These are phyloP conservation scores for Lachancea nothofagi DNA, from an alignment of 805 yeast species.

Conservation along the genomic window DNA sequence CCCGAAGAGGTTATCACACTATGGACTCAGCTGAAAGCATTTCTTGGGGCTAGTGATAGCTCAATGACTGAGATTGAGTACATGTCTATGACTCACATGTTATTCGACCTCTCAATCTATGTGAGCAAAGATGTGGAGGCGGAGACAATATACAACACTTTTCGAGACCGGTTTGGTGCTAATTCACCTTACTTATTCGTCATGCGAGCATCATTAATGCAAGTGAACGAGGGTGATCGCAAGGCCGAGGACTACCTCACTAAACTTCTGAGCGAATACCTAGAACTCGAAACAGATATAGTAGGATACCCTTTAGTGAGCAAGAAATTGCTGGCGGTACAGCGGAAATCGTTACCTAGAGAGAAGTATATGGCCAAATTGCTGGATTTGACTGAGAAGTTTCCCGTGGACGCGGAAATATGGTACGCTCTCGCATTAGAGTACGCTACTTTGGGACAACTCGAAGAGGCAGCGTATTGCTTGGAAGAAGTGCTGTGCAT, in stretches of 20 bases:
- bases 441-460: constrained; percentile 57
- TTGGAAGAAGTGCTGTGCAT: constrained; percentile 64
- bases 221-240: constrained; percentile 23
- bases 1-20: constrained; percentile 40
- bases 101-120: constrained; percentile 58
- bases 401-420: constrained; percentile 67
- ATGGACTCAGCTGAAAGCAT: constrained; percentile 36
- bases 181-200: constrained; percentile 29
- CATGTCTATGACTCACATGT: constrained; percentile 60
- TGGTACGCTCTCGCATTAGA: constrained; percentile 73
- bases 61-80: constrained; percentile 36
- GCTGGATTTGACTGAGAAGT: constrained; percentile 25
- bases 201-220: constrained; percentile 28
- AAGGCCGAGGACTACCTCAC: constrained; percentile 41
- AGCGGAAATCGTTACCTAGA: constrained; percentile 14
- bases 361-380: constrained; percentile 19
- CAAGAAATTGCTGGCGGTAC: constrained; percentile 27
- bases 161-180: constrained; percentile 64
- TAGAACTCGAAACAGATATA: constrained; percentile 44
- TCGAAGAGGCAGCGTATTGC: constrained; percentile 60
- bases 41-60: constrained; percentile 21
- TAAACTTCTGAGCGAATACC: constrained; percentile 43
- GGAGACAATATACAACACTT: constrained; percentile 52
- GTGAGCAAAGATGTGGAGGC: constrained; percentile 71
- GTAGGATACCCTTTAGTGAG: constrained; percentile 26